Evolutionary conservation across 805 yeast genomes (phyloP), one percentile per base, ranked within the genome.

Genomic region (Lipomyces chichibuensis): DNA sequence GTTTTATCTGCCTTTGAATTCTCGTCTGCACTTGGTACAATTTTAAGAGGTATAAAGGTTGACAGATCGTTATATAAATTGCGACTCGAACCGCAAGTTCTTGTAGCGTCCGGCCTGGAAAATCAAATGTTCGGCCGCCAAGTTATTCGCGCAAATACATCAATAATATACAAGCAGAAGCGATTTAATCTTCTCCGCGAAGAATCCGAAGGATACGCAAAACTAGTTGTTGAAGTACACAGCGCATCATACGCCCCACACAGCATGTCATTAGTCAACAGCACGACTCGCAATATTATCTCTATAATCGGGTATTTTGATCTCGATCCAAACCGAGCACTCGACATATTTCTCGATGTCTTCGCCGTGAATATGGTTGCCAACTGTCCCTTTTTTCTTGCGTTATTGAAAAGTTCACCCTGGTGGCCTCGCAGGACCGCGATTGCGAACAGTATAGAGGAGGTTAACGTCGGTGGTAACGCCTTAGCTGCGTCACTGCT

Each of bases 171-270:
- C 77, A 76, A 73, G 51, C 83, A 86, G 67, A 82, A 82, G 74
- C 85, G 87, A 70, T 91, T 81, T 78, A 89, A 90, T 65, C 79
- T 92, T 20, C 73, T 91, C 7, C 85, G 87, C 60, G 97, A 93
- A 76, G 89, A 89, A 68, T 80, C 87, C 29, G 92, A 89, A 74
- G 98, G 97, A 0, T 92, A 85, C 77, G 77, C 96, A 13, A 87
- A 86, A 71, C 78, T 90, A 75, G 60, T 70, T 2, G 73, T 70
- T n/a, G 71, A 70, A 51, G 49, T 70, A 27, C 65, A 62, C 57
- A 63, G 62, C 20, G 72, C 71, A 23, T 58, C 70, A 4, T 66
- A 59, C 32, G 46, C 64, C 8, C 37, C 68, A 4, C 55, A 73
- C 53, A 83, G 84, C 71, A 56, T 64, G 54, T 33, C 39, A 7